These are phyloP conservation scores for Arabidopsis thaliana DNA, from an alignment of 345 rosid species.

Conservation along the genomic window TAIR10.1 NC_003076.8:3217501-3218000, in stretches of 20 bases:
- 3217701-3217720: slow-evolving; percentile 68
- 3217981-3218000: neutral
- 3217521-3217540: slow-evolving; percentile 78
- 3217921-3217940: slow-evolving; percentile 70
- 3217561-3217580: slow-evolving; percentile 87
- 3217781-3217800: slow-evolving; percentile 84
- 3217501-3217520: slow-evolving; percentile 58
- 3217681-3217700: slow-evolving; percentile 17
- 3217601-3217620: slow-evolving; percentile 75
- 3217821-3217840: slow-evolving; percentile 75
- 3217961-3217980: slow-evolving; percentile 49
- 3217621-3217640: slow-evolving; percentile 72
- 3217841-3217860: slow-evolving; percentile 77
- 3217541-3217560: slow-evolving; percentile 95
- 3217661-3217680: neutral
- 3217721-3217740: slow-evolving; percentile 90
- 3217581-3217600: slow-evolving; percentile 74
- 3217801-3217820: slow-evolving; percentile 76
- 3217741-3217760: slow-evolving; percentile 85
- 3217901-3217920: slow-evolving; percentile 73
- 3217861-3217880: slow-evolving; percentile 57
- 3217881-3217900: slow-evolving; percentile 74
- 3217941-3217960: slow-evolving; percentile 58
- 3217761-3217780: slow-evolving; percentile 67
- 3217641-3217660: slow-evolving; percentile 61